phyloP scores from a whole-genome alignment of 225 moss, liverwort and hornwort species.

The Marchantia paleacea region DNA sequence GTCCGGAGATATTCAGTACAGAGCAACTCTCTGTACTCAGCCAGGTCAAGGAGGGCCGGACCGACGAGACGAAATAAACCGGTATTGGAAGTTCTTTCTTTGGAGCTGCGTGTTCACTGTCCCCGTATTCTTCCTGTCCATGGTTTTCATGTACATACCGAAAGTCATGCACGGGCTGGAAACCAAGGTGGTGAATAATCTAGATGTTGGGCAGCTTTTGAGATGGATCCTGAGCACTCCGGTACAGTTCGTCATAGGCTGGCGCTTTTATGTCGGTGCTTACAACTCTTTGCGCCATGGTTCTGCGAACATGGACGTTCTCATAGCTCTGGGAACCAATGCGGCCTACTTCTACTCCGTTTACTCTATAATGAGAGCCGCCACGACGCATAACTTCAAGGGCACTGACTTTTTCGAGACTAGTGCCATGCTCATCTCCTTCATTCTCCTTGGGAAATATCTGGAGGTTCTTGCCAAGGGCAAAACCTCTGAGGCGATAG shows the following conservation, averaged over 20 bases:
- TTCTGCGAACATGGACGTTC: constrained; percentile 90
- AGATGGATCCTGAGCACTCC: constrained; percentile 83
- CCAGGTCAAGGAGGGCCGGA: constrained; percentile 62
- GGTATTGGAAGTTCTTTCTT: constrained; percentile 59
- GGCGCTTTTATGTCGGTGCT: constrained; percentile 81
- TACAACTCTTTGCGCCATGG: constrained; percentile 83
- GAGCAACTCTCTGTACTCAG: constrained; percentile 53
- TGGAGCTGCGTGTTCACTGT: constrained; percentile 95
- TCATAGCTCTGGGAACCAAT: constrained; percentile 89
- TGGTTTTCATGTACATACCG: constrained; percentile 89
- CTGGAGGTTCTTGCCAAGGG: constrained; percentile 94
- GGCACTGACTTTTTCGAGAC: constrained; percentile 98
- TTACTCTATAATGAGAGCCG: constrained; percentile 68
- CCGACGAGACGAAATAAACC: constrained; percentile 54
- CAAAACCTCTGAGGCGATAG: constrained; percentile 96
- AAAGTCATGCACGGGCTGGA: constrained; percentile 66
- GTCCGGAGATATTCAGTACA: constrained; percentile 44
- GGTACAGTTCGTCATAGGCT: constrained; percentile 83
- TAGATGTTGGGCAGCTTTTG: constrained; percentile 67
- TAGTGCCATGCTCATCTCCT: constrained; percentile 91
- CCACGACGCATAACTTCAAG: constrained; percentile 54
- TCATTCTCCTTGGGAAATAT: constrained; percentile 89
- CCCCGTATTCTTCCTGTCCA: constrained; percentile 79
- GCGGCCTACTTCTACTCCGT: constrained; percentile 96
- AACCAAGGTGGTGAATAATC: constrained; percentile 54